Evolutionary conservation across 1,284 basidiomycete genomes (phyloP).

Genomic region (Mycosarcoma mackinlayi): DNA sequence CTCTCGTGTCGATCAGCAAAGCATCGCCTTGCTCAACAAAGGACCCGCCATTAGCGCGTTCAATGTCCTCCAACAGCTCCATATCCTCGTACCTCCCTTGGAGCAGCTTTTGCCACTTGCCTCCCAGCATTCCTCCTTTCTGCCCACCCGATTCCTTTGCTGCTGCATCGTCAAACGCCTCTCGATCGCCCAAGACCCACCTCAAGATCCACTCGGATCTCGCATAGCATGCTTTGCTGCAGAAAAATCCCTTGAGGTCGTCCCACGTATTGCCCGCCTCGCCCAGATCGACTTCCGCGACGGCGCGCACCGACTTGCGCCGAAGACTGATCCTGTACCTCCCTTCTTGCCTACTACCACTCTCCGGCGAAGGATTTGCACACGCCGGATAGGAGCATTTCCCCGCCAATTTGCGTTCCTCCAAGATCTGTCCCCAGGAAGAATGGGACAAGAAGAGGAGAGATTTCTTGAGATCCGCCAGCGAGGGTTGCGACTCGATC

Average conservation of each 20-base stretch:
- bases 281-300: conserved; percentile 22
- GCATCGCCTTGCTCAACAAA: conserved; percentile 4
- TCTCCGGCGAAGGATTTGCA: background rate
- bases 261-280: conserved; percentile 33
- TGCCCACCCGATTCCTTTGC: conserved; percentile 84
- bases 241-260: conserved; percentile 31
- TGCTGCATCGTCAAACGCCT: conserved; percentile 31
- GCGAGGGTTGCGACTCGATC: conserved; percentile 12
- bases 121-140: conserved; percentile 78
- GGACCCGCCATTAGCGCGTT: conserved; percentile 14
- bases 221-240: conserved; percentile 29
- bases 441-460: conserved; percentile 23
- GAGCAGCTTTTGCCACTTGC: conserved; percentile 83
- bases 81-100: conserved; percentile 76
- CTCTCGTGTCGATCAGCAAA: no score
- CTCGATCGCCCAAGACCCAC: conserved; percentile 38
- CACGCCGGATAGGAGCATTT: conserved; percentile 38
- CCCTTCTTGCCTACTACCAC: background rate
- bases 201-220: conserved; percentile 41
- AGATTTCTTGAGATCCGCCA: conserved; percentile 14
- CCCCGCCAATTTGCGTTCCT: conserved; percentile 29
- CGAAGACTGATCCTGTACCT: conserved; percentile 25
- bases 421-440: conserved; percentile 40
- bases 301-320: conserved; percentile 17
- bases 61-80: conserved; percentile 47